Percentiles rank a stretch among this genome's conserved stretches.
Conservation (phyloP, 805 yeast genomes). For the Ogataea thermomethanolica region DNA sequence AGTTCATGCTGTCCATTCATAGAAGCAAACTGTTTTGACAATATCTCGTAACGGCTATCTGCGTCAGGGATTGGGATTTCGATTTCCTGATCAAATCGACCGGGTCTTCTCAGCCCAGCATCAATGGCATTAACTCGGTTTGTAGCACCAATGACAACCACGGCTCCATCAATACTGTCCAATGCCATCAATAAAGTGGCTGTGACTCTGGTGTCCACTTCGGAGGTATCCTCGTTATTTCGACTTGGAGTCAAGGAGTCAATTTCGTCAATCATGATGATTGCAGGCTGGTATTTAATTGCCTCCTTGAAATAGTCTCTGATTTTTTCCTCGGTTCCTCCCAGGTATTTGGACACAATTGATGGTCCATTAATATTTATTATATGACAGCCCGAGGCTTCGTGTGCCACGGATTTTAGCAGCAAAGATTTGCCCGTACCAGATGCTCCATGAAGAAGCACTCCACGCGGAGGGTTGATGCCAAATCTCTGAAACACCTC, state of each 20-base stretch:
- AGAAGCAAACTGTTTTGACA: conserved; percentile 54
- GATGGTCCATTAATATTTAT: conserved; percentile 87
- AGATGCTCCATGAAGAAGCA: conserved; percentile 92
- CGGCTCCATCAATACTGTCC: conserved; percentile 69
- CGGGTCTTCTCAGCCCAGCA: conserved; percentile 86
- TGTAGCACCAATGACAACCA: conserved; percentile 85
- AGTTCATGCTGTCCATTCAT: conserved; percentile 51
- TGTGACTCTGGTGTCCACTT: conserved; percentile 85
- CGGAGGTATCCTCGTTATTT: conserved; percentile 81
- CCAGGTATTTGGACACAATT: conserved; percentile 86
- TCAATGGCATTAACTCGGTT: conserved; percentile 90
- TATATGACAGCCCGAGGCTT: conserved; percentile 70
- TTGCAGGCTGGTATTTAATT: conserved; percentile 75
- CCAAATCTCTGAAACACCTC: conserved; percentile 76
- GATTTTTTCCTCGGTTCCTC: conserved; percentile 89
- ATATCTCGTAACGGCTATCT: conserved; percentile 70
- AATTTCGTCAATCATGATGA: conserved; percentile 87
- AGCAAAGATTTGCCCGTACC: conserved; percentile 96
- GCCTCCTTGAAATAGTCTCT: conserved; percentile 85
- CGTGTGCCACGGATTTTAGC: conserved; percentile 75
- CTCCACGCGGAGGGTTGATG: conserved; percentile 91
- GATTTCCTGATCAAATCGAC: conserved; percentile 89
- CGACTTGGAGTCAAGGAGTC: conserved; percentile 89
- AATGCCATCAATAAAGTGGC: conserved; percentile 80
- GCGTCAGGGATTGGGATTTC: conserved; percentile 93